Evolutionary conservation across 768 basidiomycete genomes (phyloP).

Genomic region (Trametes elegans): DNA sequence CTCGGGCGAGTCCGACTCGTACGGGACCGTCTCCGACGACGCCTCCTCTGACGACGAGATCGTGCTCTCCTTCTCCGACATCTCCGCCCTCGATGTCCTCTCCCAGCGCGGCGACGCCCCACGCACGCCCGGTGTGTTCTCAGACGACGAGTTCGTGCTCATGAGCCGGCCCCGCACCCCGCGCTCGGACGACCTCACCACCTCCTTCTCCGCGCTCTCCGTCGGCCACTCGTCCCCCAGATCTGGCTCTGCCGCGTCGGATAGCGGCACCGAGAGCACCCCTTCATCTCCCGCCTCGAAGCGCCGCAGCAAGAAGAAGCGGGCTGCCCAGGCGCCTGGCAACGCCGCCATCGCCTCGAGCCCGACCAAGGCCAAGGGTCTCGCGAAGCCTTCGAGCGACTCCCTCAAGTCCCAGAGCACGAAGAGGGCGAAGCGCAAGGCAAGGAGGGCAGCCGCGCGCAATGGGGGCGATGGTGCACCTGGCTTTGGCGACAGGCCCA

Average conservation of each 20-base stretch:
- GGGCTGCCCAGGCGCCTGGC: background rate
- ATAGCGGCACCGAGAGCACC: slow-evolving; percentile 5
- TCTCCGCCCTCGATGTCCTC: slow-evolving; percentile 32
- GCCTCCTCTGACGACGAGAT: slow-evolving; percentile 49
- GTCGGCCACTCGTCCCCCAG: slow-evolving; percentile 1
- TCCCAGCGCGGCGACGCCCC: slow-evolving; percentile 15
- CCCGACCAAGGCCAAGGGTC: background rate
- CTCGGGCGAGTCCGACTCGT: slow-evolving; percentile 25
- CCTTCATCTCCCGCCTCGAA: background rate
- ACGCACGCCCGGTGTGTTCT: slow-evolving; percentile 31
- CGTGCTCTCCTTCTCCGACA: slow-evolving; percentile 42
- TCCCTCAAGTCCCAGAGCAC: slow-evolving; percentile 5
- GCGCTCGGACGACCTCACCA: slow-evolving; percentile 17
- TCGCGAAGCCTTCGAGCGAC: background rate
- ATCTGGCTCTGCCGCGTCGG: background rate
- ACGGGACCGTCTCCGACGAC: slow-evolving; percentile 25
- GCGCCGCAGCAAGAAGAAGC: slow-evolving; percentile 11
- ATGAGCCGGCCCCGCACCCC: slow-evolving; percentile 37
- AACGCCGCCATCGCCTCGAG: background rate
- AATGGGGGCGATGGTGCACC: background rate
- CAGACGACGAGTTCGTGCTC: slow-evolving; percentile 53
- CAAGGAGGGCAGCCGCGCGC: slow-evolving; percentile 10
- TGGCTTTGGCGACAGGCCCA: slow-evolving; percentile 38
- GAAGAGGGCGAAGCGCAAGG: slow-evolving; percentile 5
- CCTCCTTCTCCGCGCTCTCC: slow-evolving; percentile 21